A percentile compares a stretch with the other conserved stretches of the same genome.
Conservation (phyloP, 345 rosid species). For the Salix purpurea region DNA sequence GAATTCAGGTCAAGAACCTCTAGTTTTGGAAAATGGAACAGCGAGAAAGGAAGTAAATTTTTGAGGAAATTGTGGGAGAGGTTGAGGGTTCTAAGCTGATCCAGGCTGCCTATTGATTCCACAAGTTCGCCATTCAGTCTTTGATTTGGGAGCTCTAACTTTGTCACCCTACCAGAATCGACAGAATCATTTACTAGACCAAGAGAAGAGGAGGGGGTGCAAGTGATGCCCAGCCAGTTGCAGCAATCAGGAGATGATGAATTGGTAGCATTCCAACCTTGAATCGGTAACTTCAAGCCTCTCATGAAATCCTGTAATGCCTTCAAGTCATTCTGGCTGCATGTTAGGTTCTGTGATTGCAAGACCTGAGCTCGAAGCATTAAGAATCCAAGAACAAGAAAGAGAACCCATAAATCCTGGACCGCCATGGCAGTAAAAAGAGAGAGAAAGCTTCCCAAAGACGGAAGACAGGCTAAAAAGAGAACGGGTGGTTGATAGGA, state of each 20-base stretch:
- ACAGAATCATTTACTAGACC: slow-evolving; percentile 17
- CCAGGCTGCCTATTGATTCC: slow-evolving; percentile 43
- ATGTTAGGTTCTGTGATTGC: slow-evolving; percentile 39
- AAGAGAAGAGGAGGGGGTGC: slow-evolving; percentile 43
- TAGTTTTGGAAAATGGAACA: slow-evolving; percentile 42
- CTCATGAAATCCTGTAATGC: slow-evolving; percentile 44
- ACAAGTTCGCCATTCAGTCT: slow-evolving; percentile 46
- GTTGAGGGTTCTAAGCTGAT: slow-evolving; percentile 48
- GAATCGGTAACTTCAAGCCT: slow-evolving; percentile 35
- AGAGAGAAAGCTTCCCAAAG: background rate
- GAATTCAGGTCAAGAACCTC: slow-evolving; percentile 53
- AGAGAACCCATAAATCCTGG: slow-evolving; percentile 30
- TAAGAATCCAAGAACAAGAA: slow-evolving; percentile 32
- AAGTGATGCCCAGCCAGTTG: slow-evolving; percentile 54
- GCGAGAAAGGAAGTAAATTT: slow-evolving; percentile 43
- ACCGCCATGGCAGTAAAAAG: slow-evolving; percentile 39
- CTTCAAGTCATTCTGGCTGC: slow-evolving; percentile 45
- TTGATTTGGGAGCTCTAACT: slow-evolving; percentile 33
- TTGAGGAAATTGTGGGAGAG: slow-evolving; percentile 52
- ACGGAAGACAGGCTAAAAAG: background rate
- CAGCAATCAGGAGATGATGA: slow-evolving; percentile 46
- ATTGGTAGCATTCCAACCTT: slow-evolving; percentile 36
- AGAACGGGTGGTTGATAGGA: background rate
- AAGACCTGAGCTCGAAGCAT: slow-evolving; percentile 21
- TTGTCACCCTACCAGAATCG: slow-evolving; percentile 39